Evolutionary conservation across 169 alveolate genomes (phyloP).

Genomic region (Amoebophrya sp.): DNA sequence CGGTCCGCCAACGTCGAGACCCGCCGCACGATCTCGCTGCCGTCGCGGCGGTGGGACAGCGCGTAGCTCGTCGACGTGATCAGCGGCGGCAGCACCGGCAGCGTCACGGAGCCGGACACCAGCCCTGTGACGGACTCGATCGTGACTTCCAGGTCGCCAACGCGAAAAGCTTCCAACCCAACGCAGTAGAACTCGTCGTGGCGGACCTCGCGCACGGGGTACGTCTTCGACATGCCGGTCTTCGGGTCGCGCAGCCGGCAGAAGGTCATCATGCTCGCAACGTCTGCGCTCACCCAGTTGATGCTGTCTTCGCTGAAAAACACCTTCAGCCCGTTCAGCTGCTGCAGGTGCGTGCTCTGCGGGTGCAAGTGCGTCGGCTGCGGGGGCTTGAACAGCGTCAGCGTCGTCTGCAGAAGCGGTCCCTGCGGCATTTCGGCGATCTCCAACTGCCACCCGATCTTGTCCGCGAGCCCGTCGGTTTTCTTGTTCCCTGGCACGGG

Average conservation of each 20-base stretch:
- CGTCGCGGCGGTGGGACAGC: not conserved
- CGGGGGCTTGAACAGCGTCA: not conserved
- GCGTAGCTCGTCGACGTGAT: not conserved
- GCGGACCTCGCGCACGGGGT: not conserved
- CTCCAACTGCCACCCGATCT: not conserved
- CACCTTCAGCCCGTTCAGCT: not conserved
- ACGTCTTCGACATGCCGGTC: not conserved
- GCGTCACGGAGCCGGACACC: not conserved
- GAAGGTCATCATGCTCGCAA: not conserved
- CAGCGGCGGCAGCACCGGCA: not conserved
- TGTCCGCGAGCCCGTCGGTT: not conserved
- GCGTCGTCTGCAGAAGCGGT: not conserved
- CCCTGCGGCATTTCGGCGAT: not conserved
- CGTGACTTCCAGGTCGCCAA: not conserved
- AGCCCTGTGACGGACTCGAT: not conserved
- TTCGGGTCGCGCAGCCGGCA: not conserved
- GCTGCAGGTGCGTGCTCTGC: not conserved
- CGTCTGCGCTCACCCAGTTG: not conserved
- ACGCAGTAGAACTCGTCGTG: not conserved
- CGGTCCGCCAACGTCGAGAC: not conserved
- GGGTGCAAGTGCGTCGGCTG: not conserved
- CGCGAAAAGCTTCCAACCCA: not conserved
- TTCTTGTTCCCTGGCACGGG: not conserved
- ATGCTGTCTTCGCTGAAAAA: not conserved
- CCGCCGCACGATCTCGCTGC: not conserved